Base-by-base conservation (phyloP, 129 eudicot genomes). In the Lactuca sativa region DNA sequence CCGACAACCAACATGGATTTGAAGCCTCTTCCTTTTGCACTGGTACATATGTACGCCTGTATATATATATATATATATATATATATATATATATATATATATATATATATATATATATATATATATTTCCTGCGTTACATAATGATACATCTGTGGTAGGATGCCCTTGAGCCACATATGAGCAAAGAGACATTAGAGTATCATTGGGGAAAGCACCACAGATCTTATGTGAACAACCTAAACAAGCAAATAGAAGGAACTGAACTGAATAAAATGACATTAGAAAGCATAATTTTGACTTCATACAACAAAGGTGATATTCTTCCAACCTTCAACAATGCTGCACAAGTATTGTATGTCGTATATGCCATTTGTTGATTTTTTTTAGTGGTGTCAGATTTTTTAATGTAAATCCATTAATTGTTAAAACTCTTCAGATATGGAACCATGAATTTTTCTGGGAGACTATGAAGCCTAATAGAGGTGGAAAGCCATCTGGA, bases 381-480 rank as follows among this genome's bases (percentile, higher is more conserved):
- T 4, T 34, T 36, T 36, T 36, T 36, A 36, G 38, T 36, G 5
- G 38, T 36, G 6, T 36, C 38, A 36, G 5, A 6, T 36, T 3
- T 36, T 36, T 1, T 25, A 25, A 25, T 25, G 38, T 36, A 6
- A 36, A 36, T 36, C 38, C 5, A 6, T 36, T 36, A 6, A 6
- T 36, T 36, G 6, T 36, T 36, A 0, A 36, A 36, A 36, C 38
- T 4, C 38, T 36, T 36, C 38, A 36, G 38, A 6, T 6, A 31
- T 95, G 99, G 99, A 95, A 95, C 84, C 99, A 95, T 72, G 87
- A 85, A 4, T 95, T 95, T 82, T 95, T 95, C 75, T 95, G 97
- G 99, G 97, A 90, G 74, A 90, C 97, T 10, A 95, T 95, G 97
- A 88, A 88, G 69, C 99, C 97, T 43, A 89, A 87, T 75, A 97